Percentiles rank a stretch among this genome's conserved stretches.
phyloP scores from a whole-genome alignment of 768 basidiomycete genomes.

The Cubamyces sp. region DNA sequence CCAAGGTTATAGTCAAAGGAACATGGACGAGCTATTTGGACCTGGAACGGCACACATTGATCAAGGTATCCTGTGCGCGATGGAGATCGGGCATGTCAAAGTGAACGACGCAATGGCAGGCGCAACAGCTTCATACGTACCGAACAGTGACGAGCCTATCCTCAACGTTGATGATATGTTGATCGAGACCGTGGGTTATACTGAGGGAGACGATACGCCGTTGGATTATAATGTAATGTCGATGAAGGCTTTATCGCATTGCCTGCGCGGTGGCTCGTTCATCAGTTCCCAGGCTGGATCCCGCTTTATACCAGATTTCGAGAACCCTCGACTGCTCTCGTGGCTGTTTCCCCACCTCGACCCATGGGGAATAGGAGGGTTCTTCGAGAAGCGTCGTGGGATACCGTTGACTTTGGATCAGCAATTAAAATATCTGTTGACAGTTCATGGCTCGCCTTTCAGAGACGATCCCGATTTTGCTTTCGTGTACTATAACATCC shows the following conservation, averaged over 20 bases:
- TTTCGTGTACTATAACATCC: slow-evolving; percentile 25
- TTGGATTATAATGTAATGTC: not conserved
- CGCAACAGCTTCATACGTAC: not conserved
- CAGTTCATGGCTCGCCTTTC: slow-evolving; percentile 9
- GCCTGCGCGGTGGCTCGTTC: not conserved
- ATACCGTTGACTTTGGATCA: not conserved
- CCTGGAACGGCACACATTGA: not conserved
- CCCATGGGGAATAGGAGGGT: slow-evolving; percentile 25
- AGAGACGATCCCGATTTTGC: slow-evolving; percentile 20
- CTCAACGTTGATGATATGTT: not conserved
- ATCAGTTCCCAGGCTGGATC: not conserved
- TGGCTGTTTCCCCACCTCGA: slow-evolving; percentile 25
- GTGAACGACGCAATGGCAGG: not conserved
- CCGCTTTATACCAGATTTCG: slow-evolving; percentile 9
- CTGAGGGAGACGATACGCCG: not conserved
- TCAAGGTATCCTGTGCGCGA: not conserved
- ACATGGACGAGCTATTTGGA: not conserved
- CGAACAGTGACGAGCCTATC: not conserved
- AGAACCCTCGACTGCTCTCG: slow-evolving; percentile 12
- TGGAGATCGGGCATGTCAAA: too few relatives aligned
- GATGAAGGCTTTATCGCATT: not conserved
- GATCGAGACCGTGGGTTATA: slow-evolving; percentile 2
- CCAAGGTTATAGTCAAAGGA: not conserved
- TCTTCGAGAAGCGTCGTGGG: not conserved
- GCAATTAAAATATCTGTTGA: not conserved